These are phyloP conservation scores for Phaeosphaeriaceae sp. DNA, from an alignment of 2,329 filamentous ascomycete genomes.

Conservation along the genomic window DNA sequence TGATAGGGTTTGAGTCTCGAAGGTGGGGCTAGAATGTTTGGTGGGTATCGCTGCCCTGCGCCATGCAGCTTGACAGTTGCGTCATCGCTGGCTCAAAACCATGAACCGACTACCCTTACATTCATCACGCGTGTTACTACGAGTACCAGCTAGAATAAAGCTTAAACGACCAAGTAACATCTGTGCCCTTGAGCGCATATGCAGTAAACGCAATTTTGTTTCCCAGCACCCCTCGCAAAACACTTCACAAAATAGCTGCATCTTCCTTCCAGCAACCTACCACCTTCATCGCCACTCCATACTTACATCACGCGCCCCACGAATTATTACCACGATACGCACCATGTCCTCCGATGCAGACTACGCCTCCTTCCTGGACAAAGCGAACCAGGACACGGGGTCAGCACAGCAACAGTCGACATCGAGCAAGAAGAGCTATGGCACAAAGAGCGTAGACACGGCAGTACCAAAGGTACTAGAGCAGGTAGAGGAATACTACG, in stretches of 20 bases:
- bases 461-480: constrained; percentile 61
- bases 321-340: background rate
- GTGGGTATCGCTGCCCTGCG: background rate
- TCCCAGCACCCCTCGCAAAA: background rate
- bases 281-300: background rate
- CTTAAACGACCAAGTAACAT: background rate
- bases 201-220: background rate
- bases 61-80: constrained; percentile 25
- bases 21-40: constrained; percentile 9
- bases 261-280: background rate
- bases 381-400: constrained; percentile 74
- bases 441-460: constrained; percentile 53
- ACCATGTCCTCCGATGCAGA: constrained; percentile 78
- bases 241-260: background rate
- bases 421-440: constrained; percentile 33
- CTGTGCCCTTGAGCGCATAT: background rate
- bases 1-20: background rate
- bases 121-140: constrained; percentile 11
- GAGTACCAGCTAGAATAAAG: background rate
- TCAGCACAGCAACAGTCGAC: constrained; percentile 29
- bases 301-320: background rate
- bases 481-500: constrained; percentile 66
- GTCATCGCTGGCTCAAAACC: constrained; percentile 30
- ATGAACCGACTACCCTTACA: constrained; percentile 18
- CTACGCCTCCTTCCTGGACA: constrained; percentile 84